Base-by-base conservation (phyloP, 345 rosid species). In the Eucalyptus tenuipes region DNA sequence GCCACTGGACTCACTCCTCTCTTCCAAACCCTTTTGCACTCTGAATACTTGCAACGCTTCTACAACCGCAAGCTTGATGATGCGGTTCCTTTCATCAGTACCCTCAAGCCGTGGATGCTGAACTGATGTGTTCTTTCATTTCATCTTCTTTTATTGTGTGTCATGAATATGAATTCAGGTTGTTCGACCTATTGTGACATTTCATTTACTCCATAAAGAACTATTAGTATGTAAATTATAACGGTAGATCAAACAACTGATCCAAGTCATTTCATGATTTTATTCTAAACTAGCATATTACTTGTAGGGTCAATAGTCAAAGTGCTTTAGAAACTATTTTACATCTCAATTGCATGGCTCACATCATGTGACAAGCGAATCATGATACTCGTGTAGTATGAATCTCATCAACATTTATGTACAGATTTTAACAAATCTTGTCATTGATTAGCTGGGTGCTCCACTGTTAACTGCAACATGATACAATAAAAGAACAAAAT, bases 11-110 rank as follows among this genome's bases (percentile, higher is more conserved):
- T 10, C 45, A 88, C 85, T 29, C 88, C 91, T 5, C 37, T 91
- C 20, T 93, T 90, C 89, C 88, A 88, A 90, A 92, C 91, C 18
- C 81, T 90, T 52, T 87, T 92, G 7, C 48, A 48, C 42, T 87
- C 88, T 10, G 90, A 90, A 47, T 92, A 92, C 81, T 71, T 79
- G 37, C 45, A 68, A 5, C 42, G 24, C 24, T 91, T 90, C 88
- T 88, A 40, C 90, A 92, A 87, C 85, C 85, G 84, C 52, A 85
- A 81, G 75, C 90, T 87, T n/a, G 91, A 88, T 15, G 47, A 71
- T 85, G 59, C 86, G 27, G 57, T 57, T 86, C 61, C 92, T 18
- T 90, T 90, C 87, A 87, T 90, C 50, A 88, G 88, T 42, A 49
- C 66, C 87, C 81, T 91, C 6, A 90, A 88, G 87, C 24, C 85